These are phyloP conservation scores for Datura wrightii DNA, from an alignment of 257 asterid species.

Conservation along the genomic window DNA sequence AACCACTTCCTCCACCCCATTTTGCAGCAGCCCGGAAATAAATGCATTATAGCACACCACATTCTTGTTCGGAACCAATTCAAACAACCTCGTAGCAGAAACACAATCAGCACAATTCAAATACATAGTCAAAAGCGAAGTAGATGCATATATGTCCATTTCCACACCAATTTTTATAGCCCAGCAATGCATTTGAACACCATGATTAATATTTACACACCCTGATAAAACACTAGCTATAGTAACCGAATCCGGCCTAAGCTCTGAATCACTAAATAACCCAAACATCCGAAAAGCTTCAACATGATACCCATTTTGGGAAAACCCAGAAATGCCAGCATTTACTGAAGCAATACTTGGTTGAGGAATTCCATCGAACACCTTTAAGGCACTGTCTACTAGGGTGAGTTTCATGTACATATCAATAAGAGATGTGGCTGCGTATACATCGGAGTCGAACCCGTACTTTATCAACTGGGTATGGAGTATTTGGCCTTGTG, in stretches of 20 bases:
- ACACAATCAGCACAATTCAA: slow-evolving; percentile 53
- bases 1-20: slow-evolving; percentile 53
- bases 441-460: slow-evolving; percentile 43
- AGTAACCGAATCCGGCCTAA: slow-evolving; percentile 69
- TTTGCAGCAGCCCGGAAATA: slow-evolving; percentile 71
- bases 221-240: slow-evolving; percentile 64
- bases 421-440: slow-evolving; percentile 68
- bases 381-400: slow-evolving; percentile 51
- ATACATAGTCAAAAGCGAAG: slow-evolving; percentile 80
- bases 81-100: slow-evolving; percentile 65
- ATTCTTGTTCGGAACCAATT: slow-evolving; percentile 49
- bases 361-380: slow-evolving; percentile 78
- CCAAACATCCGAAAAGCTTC: slow-evolving; percentile 56
- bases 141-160: slow-evolving; percentile 55
- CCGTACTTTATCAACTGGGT: slow-evolving; percentile 72
- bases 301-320: slow-evolving; percentile 53
- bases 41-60: slow-evolving; percentile 81
- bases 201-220: slow-evolving; percentile 49
- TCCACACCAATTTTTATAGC: slow-evolving; percentile 80
- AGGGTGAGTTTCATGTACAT: slow-evolving; percentile 63
- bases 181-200: slow-evolving; percentile 72
- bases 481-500: slow-evolving; percentile 70
- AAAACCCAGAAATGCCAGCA: slow-evolving; percentile 76
- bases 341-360: slow-evolving; percentile 59
- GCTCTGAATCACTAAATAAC: slow-evolving; percentile 37